Evolutionary conservation across 23 red algal genomes (phyloP).

Genomic region (Cyanidioschyzon merolae): DNA sequence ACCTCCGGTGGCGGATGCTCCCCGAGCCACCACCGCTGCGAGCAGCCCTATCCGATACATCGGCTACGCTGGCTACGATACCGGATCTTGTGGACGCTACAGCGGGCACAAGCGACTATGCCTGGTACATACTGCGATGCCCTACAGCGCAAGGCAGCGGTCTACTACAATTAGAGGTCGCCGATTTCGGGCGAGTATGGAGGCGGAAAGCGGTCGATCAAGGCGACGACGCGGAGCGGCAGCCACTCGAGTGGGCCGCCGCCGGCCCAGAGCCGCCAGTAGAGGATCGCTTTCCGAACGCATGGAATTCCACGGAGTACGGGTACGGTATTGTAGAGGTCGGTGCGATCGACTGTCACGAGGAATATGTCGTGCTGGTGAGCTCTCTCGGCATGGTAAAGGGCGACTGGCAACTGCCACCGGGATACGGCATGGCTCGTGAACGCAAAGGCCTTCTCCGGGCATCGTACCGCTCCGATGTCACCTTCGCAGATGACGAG

Average conservation of each 20-base stretch:
- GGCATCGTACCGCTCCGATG: not conserved
- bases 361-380: slow-evolving; percentile 38
- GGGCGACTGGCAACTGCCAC: slow-evolving; percentile 81
- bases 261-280: slow-evolving; percentile 30
- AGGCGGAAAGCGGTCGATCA: not conserved
- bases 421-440: slow-evolving; percentile 44
- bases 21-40: not conserved
- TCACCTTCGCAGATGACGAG: too few species aligned
- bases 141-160: not conserved
- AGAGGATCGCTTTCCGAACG: slow-evolving; percentile 74
- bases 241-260: not conserved
- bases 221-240: not conserved
- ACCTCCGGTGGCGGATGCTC: not conserved
- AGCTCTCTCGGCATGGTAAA: slow-evolving; percentile 71
- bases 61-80: not conserved
- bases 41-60: not conserved
- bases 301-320: slow-evolving; percentile 40
- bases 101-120: not conserved
- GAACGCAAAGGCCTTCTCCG: slow-evolving; percentile 63
- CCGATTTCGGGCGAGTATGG: slow-evolving; percentile 1
- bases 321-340: slow-evolving; percentile 1
- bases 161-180: not conserved
- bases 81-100: not conserved
- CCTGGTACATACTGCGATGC: not conserved
- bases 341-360: not conserved